phyloP scores from a whole-genome alignment of 257 asterid genomes.

The Nicotiana otophora region DNA sequence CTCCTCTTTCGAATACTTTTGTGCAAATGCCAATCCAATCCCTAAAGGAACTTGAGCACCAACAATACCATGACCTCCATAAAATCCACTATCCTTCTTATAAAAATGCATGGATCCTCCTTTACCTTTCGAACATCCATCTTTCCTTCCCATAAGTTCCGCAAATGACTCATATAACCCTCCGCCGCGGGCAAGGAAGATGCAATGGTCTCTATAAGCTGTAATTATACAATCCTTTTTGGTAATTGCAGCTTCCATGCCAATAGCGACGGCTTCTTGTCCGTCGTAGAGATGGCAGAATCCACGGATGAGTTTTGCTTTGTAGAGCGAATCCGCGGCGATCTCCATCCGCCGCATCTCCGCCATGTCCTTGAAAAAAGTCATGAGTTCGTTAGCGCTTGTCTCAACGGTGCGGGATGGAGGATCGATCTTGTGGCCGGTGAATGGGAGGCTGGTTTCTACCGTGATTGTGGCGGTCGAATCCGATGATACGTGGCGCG shows the following conservation, averaged over 20 bases:
- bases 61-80: constrained; percentile 96
- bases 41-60: constrained; percentile 97
- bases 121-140: constrained; percentile 86
- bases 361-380: constrained; percentile 78
- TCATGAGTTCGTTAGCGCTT: constrained; percentile 52
- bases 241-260: constrained; percentile 92
- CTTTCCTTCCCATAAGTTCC: constrained; percentile 89
- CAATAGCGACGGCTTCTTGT: constrained; percentile 88
- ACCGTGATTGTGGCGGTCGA: constrained; percentile 55
- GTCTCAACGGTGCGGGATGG: constrained; percentile 83
- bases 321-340: constrained; percentile 94
- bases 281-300: constrained; percentile 97
- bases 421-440: constrained; percentile 79
- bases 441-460: constrained; percentile 85
- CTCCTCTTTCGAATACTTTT: constrained; percentile 85
- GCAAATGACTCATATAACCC: constrained; percentile 57
- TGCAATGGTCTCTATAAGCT: constrained; percentile 75
- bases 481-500: constrained; percentile 53
- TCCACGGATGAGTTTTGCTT: constrained; percentile 87
- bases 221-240: constrained; percentile 68
- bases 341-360: constrained; percentile 96
- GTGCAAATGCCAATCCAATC: constrained; percentile 87
- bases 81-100: constrained; percentile 76
- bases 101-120: constrained; percentile 99
- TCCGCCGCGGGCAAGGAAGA: constrained; percentile 74